Conservation (phyloP, 2,329 filamentous ascomycete species). For the Neophaeococcomyces mojaviensis region DNA sequence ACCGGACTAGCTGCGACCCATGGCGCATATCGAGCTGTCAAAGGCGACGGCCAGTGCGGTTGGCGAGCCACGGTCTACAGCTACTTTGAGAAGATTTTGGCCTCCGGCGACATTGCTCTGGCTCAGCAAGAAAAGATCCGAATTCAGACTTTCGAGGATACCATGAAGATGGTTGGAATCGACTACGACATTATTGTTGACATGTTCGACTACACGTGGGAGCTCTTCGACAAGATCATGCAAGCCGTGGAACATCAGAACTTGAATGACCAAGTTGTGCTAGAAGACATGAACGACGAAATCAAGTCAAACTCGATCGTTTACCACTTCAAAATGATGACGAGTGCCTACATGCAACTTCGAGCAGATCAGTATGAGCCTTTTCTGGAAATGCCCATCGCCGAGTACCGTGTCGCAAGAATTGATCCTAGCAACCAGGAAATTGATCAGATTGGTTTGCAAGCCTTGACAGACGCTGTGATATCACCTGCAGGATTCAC, state of each 20-base stretch:
- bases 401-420: constrained; percentile 60
- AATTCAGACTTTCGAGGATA: constrained; percentile 61
- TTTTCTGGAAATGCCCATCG: constrained; percentile 60
- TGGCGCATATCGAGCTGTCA: constrained; percentile 76
- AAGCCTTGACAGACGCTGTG: constrained; percentile 67
- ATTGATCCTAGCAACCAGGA: constrained; percentile 72
- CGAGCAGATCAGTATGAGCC: constrained; percentile 61
- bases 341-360: constrained; percentile 75
- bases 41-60: constrained; percentile 91
- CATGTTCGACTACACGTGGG: constrained; percentile 68
- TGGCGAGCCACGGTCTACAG: constrained; percentile 96
- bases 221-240: constrained; percentile 58
- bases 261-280: constrained; percentile 51
- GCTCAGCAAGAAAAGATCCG: constrained; percentile 65
- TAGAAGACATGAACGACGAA: constrained; percentile 66
- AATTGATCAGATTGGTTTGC: constrained; percentile 84
- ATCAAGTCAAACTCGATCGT: constrained; percentile 66
- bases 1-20: constrained; percentile 77
- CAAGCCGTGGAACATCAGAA: constrained; percentile 49
- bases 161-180: constrained; percentile 64
- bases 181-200: constrained; percentile 67
- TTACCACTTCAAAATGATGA: constrained; percentile 74
- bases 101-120: constrained; percentile 55
- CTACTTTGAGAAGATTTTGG: constrained; percentile 81
- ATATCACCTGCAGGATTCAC: constrained; percentile 71